Conservation (phyloP, 2,329 filamentous ascomycete species). For the Calycina herbarum region DNA sequence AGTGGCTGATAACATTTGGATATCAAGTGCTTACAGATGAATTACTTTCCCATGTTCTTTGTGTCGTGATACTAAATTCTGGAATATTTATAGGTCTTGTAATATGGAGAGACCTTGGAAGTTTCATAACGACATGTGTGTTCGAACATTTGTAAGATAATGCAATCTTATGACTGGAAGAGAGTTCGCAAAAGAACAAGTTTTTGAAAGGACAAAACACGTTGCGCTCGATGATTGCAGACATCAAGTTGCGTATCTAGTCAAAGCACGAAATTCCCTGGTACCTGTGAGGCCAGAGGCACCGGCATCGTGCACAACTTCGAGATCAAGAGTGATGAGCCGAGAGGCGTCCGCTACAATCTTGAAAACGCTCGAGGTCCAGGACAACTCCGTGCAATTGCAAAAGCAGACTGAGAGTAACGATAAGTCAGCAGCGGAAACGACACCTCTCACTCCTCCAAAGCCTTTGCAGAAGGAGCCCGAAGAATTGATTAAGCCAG, state of each 20-base stretch:
- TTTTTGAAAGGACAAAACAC: slow-evolving; percentile 18
- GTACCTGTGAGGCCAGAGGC: background rate
- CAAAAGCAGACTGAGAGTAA: background rate
- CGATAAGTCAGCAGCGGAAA: background rate
- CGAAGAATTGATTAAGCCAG: background rate
- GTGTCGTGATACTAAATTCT: background rate
- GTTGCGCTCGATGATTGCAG: slow-evolving; percentile 24
- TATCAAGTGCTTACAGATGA: slow-evolving; percentile 15
- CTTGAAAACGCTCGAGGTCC: background rate
- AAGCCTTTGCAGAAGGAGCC: background rate
- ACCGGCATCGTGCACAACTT: background rate
- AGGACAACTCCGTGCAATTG: background rate
- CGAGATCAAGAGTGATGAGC: background rate
- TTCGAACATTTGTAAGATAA: slow-evolving; percentile 21
- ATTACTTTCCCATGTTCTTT: background rate
- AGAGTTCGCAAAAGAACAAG: slow-evolving; percentile 12
- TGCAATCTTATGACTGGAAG: slow-evolving; percentile 11
- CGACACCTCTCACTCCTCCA: background rate
- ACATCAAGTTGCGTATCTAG: slow-evolving; percentile 24
- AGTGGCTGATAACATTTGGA: slow-evolving; percentile 25
- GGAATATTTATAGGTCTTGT: slow-evolving; percentile 11
- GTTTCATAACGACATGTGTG: slow-evolving; percentile 25
- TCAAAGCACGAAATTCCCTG: slow-evolving; percentile 16
- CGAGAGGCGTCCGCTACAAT: background rate
- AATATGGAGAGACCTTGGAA: slow-evolving; percentile 20